Percentiles rank a stretch among this genome's conserved stretches.
Conservation (phyloP, 2,329 filamentous ascomycete genomes). For the Sporothrix inflata region DNA sequence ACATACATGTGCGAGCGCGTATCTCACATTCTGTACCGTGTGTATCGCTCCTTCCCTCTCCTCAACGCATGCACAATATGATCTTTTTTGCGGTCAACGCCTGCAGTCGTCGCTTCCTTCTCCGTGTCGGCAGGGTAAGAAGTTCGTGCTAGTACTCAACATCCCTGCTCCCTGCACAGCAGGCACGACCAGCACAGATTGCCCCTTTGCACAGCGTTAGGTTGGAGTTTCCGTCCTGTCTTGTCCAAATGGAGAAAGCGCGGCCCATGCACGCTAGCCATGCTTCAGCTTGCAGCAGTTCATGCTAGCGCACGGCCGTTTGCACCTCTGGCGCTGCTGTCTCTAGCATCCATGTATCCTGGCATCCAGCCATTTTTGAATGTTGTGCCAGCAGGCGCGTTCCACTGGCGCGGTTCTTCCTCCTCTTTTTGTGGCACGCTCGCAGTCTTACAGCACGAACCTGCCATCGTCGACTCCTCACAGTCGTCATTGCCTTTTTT, state of each 20-base stretch:
- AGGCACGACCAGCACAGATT: slow-evolving; percentile 7
- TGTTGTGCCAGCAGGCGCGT: slow-evolving; percentile 1
- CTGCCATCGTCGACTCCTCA: neutral
- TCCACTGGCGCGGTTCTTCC: slow-evolving; percentile 17
- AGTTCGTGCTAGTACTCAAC: neutral
- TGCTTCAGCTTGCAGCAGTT: slow-evolving; percentile 23
- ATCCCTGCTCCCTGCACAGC: slow-evolving; percentile 7
- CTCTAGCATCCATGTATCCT: neutral
- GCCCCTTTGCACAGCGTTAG: neutral
- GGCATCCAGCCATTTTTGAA: neutral
- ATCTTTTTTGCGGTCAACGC: neutral
- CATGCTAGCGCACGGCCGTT: slow-evolving; percentile 26
- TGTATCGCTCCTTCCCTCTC: neutral
- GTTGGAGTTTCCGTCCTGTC: slow-evolving; percentile 12
- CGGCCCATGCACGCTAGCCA: slow-evolving; percentile 8
- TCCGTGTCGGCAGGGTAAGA: slow-evolving; percentile 5
- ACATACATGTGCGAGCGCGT: neutral
- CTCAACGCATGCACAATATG: neutral
- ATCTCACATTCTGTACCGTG: neutral
- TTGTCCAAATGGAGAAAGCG: slow-evolving; percentile 10
- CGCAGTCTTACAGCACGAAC: neutral
- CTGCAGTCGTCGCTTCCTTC: slow-evolving; percentile 9
- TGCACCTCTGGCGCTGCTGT: neutral
- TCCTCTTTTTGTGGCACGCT: neutral
- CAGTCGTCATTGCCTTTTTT: neutral